Evolutionary conservation across 1,139 yeast species (phyloP).

Genomic region (Candida glucosophila): DNA sequence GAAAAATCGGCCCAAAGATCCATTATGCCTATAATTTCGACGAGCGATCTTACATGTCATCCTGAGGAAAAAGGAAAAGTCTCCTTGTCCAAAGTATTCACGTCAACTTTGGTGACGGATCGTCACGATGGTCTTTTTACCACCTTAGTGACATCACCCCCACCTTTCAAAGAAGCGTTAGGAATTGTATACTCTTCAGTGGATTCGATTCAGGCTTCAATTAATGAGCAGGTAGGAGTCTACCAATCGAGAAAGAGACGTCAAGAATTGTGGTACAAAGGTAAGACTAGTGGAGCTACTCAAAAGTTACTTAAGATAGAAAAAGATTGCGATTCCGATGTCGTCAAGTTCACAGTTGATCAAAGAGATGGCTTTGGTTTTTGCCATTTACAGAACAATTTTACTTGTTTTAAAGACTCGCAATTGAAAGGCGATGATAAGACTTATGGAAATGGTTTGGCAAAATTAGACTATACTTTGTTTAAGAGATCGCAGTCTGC

Average conservation of each 20-base stretch:
- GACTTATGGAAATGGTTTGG: conserved; percentile 54
- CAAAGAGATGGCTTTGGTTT: conserved; percentile 75
- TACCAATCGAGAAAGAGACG: conserved; percentile 85
- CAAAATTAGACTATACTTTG: conserved; percentile 60
- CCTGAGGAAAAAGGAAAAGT: conserved; percentile 21
- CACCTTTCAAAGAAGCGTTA: conserved; percentile 45
- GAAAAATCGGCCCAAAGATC: conserved; percentile 24
- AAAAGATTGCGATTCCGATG: conserved; percentile 88
- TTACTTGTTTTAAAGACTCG: conserved; percentile 61
- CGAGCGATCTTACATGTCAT: conserved; percentile 34
- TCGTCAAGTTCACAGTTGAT: conserved; percentile 75
- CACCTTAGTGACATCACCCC: conserved; percentile 70
- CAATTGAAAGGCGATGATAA: conserved; percentile 23
- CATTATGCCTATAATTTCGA: conserved; percentile 40
- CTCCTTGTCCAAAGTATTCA: conserved; percentile 44
- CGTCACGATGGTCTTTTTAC: conserved; percentile 81
- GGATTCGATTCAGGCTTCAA: conserved; percentile 75
- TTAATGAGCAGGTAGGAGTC: conserved; percentile 78
- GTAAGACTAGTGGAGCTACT: conserved; percentile 91
- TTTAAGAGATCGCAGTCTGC: conserved; percentile 48
- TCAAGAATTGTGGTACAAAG: conserved; percentile 88
- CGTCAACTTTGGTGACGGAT: conserved; percentile 63
- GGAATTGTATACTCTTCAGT: conserved; percentile 88
- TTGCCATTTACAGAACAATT: conserved; percentile 73
- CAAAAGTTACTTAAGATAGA: conserved; percentile 62